Conservation (phyloP, 148 eudicot genomes). For the Arbutus unedo region DNA sequence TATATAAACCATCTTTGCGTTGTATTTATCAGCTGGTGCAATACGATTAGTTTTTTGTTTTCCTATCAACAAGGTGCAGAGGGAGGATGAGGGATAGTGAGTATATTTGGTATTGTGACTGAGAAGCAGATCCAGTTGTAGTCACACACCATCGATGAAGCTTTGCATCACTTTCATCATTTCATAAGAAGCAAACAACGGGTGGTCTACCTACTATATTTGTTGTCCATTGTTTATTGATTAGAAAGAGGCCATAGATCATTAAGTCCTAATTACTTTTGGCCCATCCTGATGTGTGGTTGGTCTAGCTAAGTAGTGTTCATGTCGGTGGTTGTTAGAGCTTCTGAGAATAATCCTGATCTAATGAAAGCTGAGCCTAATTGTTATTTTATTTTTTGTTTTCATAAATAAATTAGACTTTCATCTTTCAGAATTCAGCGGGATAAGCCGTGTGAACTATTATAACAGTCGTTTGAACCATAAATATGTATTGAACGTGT, state of each 20-base stretch:
- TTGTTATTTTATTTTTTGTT: not conserved
- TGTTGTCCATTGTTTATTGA: not conserved
- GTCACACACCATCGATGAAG: not conserved
- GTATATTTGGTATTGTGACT: not conserved
- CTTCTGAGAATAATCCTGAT: conserved; percentile 2
- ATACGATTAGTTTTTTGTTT: too few relatives aligned
- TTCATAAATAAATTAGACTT: not conserved
- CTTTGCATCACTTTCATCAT: not conserved
- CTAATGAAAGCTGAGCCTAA: not conserved
- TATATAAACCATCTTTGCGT: too few relatives aligned
- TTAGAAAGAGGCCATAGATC: not conserved
- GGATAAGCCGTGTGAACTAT: not conserved
- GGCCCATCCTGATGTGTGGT: not conserved
- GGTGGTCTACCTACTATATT: not conserved
- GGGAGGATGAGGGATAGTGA: not conserved
- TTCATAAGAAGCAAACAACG: not conserved
- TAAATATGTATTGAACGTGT: conserved; percentile 5
- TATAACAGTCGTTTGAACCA: not conserved
- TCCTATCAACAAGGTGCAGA: not conserved
- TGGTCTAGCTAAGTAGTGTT: not conserved
- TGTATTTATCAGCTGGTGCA: too few relatives aligned
- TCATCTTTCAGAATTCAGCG: not conserved
- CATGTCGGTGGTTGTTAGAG: not conserved
- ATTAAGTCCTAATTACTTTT: not conserved
- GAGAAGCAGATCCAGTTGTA: not conserved